A percentile compares a stretch with the other conserved stretches of the same genome.
These are phyloP conservation scores for Leccinum longicurvipes DNA, from an alignment of 768 basidiomycete genomes.

Conservation along the genomic window DNA sequence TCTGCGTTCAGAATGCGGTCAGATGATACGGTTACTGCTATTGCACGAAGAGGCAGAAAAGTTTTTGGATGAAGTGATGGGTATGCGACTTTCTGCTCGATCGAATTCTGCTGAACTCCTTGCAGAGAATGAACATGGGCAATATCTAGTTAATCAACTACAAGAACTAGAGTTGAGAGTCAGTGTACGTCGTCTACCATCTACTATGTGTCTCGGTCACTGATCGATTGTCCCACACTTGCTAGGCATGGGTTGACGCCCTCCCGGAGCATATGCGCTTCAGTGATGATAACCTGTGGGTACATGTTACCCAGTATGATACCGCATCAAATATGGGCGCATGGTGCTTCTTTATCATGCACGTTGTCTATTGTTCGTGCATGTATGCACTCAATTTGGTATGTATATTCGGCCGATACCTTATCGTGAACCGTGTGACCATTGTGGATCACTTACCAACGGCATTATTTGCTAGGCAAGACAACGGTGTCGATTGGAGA, in stretches of 20 bases:
- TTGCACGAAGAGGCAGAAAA: constrained; percentile 62
- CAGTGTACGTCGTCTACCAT: constrained; percentile 17
- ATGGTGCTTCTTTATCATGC: constrained; percentile 79
- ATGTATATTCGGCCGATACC: constrained; percentile 27
- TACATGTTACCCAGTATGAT: constrained; percentile 75
- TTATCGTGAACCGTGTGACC: background rate
- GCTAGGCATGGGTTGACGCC: constrained; percentile 59
- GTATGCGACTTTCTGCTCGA: constrained; percentile 32
- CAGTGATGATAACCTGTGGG: constrained; percentile 62
- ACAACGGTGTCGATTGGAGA: constrained; percentile 30
- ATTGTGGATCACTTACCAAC: background rate
- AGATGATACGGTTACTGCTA: constrained; percentile 65
- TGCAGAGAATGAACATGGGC: constrained; percentile 26
- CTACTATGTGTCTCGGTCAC: background rate
- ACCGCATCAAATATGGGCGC: constrained; percentile 75
- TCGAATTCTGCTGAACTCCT: constrained; percentile 15
- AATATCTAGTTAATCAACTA: constrained; percentile 32
- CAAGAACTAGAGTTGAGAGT: constrained; percentile 48
- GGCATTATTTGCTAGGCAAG: constrained; percentile 22
- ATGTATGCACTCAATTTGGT: constrained; percentile 63
- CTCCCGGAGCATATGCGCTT: constrained; percentile 74
- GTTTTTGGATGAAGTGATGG: constrained; percentile 48
- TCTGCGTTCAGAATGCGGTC: constrained; percentile 57
- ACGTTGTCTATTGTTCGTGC: constrained; percentile 68
- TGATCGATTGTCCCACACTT: constrained; percentile 9